Base-by-base conservation (phyloP, 1,284 basidiomycete genomes). In the Albatrellus sp. region DNA sequence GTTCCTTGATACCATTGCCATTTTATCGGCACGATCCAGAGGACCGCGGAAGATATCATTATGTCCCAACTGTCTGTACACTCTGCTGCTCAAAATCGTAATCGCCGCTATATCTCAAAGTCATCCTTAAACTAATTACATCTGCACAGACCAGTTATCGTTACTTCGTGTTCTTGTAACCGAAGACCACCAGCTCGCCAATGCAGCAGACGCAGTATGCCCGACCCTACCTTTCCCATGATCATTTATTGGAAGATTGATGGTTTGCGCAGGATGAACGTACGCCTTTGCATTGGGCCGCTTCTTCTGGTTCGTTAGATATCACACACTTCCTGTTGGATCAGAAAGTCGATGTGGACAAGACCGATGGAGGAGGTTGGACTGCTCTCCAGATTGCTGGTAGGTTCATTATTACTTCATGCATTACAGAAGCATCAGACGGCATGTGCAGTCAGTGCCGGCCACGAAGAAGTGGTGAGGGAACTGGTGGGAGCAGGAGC, bases 251-350 rank as follows among this genome's bases (percentile, higher is more conserved):
- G 44, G 31, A 50, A 44, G 11, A 44, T 12, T 50, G 35, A 41
- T 36, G 20, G 37, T 33, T 37, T 48, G 28, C 8, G 3, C 41
- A 93, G 90, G 91, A 94, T 60, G 82, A 75, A n/a, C 69, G 91
- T 28, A 91, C 91, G 1, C 77, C 90, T 2, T 66, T 96, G 10
- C 92, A 96, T 57, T 92, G 89, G 87, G 88, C 89, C 44, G 80
- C 89, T 9, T 83, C 86, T 3, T 77, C 77, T 9, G 76, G 82
- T 46, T 75, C 80, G 35, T 63, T 80, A 37, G 79, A 84, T 41
- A 80, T 90, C 49, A 70, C 67, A 5, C 73, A 80, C 49, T 83
- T 81, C 53, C 68, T 96, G 46, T 67, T 94, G 49, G 77, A 80
- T 55, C 73, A 80, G 49, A 71, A 76, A 47, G 75, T 79, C 11